Evolutionary conservation across 495 filamentous ascomycete genomes (phyloP).

Genomic region (Hypoxylon lenormandii): DNA sequence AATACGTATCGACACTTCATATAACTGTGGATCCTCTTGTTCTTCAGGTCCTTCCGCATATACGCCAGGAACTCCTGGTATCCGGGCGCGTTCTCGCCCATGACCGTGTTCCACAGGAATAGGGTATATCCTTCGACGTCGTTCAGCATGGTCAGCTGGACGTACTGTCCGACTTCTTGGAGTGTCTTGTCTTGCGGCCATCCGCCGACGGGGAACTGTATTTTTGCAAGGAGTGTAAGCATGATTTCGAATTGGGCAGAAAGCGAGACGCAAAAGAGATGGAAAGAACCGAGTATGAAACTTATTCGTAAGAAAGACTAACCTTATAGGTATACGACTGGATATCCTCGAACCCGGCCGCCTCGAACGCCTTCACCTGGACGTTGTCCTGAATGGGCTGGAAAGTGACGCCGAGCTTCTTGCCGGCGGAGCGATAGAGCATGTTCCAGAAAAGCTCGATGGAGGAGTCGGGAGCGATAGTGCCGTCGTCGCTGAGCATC

Average conservation of each 20-base stretch:
- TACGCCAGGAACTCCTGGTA: slow-evolving; percentile 31
- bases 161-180: slow-evolving; percentile 56
- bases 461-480: slow-evolving; percentile 51
- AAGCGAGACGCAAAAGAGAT: slow-evolving; percentile 15
- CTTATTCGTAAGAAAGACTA: neutral
- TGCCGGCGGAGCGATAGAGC: slow-evolving; percentile 52
- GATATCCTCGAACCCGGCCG: slow-evolving; percentile 68
- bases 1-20: slow-evolving; percentile 41
- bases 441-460: slow-evolving; percentile 53
- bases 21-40: slow-evolving; percentile 40
- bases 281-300: neutral
- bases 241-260: neutral
- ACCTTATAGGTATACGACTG: slow-evolving; percentile 33
- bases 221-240: neutral
- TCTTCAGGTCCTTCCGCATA: slow-evolving; percentile 35
- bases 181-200: slow-evolving; percentile 64
- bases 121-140: slow-evolving; percentile 45
- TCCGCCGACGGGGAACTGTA: slow-evolving; percentile 37
- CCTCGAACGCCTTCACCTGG: slow-evolving; percentile 67
- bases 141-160: slow-evolving; percentile 39
- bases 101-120: slow-evolving; percentile 37
- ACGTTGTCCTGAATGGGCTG: slow-evolving; percentile 56
- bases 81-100: slow-evolving; percentile 36
- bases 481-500: slow-evolving; percentile 49
- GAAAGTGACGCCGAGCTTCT: slow-evolving; percentile 38